Evolutionary conservation across 116 monocot genomes (phyloP).

Genomic region (Phalaenopsis hybrid): DNA sequence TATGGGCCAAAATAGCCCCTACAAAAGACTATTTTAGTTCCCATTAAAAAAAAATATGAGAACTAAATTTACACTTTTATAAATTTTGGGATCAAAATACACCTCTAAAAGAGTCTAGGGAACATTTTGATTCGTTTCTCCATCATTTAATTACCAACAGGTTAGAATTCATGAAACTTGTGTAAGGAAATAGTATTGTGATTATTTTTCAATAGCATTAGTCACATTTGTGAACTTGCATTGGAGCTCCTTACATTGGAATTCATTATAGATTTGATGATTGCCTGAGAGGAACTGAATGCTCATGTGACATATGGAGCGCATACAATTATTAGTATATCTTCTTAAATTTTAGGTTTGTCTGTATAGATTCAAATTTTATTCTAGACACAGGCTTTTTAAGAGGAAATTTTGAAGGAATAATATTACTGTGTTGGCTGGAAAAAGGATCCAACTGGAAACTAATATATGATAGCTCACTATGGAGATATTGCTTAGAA

Average conservation of each 20-base stretch:
- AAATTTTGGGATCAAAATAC: too few relatives aligned
- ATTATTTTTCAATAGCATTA: not conserved
- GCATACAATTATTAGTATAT: not conserved
- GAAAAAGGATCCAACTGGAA: not conserved
- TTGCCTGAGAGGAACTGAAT: not conserved
- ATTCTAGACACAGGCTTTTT: not conserved
- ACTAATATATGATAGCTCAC: too few relatives aligned
- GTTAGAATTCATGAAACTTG: not conserved
- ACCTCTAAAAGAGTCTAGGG: too few relatives aligned
- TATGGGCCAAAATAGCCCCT: too few relatives aligned
- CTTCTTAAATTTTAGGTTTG: not conserved
- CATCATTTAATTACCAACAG: not conserved
- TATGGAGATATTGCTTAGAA: too few relatives aligned
- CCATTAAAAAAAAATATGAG: too few relatives aligned
- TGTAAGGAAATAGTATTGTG: not conserved
- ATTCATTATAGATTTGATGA: not conserved
- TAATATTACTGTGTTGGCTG: not conserved
- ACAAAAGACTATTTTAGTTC: too few relatives aligned
- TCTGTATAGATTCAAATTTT: not conserved
- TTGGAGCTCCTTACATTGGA: not conserved
- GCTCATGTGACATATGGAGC: not conserved
- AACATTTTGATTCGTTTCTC: too few relatives aligned
- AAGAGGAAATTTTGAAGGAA: not conserved
- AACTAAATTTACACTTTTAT: too few relatives aligned
- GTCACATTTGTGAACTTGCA: not conserved